phyloP scores from a whole-genome alignment of 768 basidiomycete species.

The Candolleomyces aberdarensis region DNA sequence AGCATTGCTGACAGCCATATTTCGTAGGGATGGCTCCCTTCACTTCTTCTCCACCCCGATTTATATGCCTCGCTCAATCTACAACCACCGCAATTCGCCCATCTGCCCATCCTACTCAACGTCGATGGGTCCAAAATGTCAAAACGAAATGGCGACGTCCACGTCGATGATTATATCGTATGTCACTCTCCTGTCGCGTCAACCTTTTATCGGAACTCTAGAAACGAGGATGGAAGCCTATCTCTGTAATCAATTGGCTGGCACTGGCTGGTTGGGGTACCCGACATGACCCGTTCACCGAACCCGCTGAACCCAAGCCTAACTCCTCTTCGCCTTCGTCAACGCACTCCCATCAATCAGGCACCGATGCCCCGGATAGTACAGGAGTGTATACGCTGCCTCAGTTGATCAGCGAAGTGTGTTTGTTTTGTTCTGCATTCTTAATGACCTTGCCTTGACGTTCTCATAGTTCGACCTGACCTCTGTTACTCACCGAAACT shows the following conservation, averaged over 20 bases:
- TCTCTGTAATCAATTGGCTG: conserved; percentile 91
- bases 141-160: conserved; percentile 88
- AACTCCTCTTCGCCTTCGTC: conserved; percentile 16
- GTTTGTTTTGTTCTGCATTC: conserved; percentile 7
- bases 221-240: conserved; percentile 88
- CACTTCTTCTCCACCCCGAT: conserved; percentile 89
- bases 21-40: conserved; percentile 90
- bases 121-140: conserved; percentile 92
- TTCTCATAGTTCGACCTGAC: conserved; percentile 66
- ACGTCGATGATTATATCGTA: conserved; percentile 85
- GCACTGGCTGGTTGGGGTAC: conserved; percentile 63
- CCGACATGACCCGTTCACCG: conserved; percentile 29
- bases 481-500: conserved; percentile 76
- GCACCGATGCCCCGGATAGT: conserved; percentile 53
- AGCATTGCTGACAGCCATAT: neutral
- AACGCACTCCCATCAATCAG: too few relatives aligned
- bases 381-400: conserved; percentile 59
- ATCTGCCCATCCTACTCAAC: conserved; percentile 88
- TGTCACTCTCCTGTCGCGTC: conserved; percentile 12
- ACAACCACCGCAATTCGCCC: conserved; percentile 77
- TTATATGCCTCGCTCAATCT: conserved; percentile 78
- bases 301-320: neutral
- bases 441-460: neutral
- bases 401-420: conserved; percentile 61
- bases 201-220: conserved; percentile 28